Evolutionary conservation across 2,329 filamentous ascomycete genomes (phyloP), one percentile per base, ranked within the genome.

Genomic region (Pseudopyrenochaeta lycopersici): DNA sequence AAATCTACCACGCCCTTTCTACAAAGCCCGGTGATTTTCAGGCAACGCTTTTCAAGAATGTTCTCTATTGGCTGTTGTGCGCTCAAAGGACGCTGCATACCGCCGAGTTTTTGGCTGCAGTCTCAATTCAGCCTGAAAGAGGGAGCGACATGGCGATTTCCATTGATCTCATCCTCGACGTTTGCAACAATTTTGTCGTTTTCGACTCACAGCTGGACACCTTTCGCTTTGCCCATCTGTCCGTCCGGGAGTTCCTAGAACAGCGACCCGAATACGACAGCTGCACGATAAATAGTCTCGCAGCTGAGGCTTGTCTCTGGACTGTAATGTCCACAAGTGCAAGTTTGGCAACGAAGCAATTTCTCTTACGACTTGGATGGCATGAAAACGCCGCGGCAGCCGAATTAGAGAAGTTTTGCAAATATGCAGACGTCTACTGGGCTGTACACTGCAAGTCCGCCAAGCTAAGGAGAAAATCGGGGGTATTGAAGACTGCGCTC

Each of bases 171-270:
- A 32, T 71, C 4, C 51, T 67, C 14, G 44, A 65, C 12, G 50
- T 68, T 23, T 72, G 65, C 52, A 59, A 59, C 38, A 72, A 74
- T 38, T 61, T 75, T 12, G 45, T 75, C 12, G 52, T 68, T 18
- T 57, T 64, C 40, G 69, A 75, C 43, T 36, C 44, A 17, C 38
- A 63, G 27, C 41, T 64, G 10, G 54, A 68, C 36, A 56, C 48
- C 2, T 71, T 75, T 56, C 63, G 63, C 10, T 73, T 74, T 49
- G 60, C 65, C 20, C 71, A 75, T 59, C 47, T 70, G n/a, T 74
- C 72, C 1, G 69, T 73, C 2, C 52, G 54, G 29, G 71, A 74
- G 46, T 74, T 52, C 31, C 47, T 75, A 7, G 64, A 72, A 30
- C 23, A 49, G 36, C 33, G 42, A 17, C 33, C 31, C 20, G 52